phyloP scores from a whole-genome alignment of 495 filamentous ascomycete genomes.

The Penicillium antarcticum region DNA sequence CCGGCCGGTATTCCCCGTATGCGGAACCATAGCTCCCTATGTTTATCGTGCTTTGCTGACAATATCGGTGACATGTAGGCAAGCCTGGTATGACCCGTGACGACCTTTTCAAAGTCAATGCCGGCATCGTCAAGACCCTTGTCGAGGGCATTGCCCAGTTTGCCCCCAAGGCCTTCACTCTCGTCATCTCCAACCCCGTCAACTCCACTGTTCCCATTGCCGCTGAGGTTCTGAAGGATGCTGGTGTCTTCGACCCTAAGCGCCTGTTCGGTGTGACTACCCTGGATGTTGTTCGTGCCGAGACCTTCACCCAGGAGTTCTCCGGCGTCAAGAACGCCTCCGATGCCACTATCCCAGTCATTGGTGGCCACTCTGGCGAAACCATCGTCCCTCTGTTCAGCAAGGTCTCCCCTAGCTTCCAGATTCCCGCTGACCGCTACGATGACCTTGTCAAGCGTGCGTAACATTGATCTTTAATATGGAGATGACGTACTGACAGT shows the following conservation, averaged over 20 bases:
- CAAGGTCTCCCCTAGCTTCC: constrained; percentile 73
- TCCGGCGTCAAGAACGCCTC: constrained; percentile 77
- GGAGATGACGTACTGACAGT: constrained; percentile 4
- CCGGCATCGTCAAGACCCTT: constrained; percentile 86
- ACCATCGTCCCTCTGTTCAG: constrained; percentile 98
- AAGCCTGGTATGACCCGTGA: constrained; percentile 99
- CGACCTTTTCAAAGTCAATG: constrained; percentile 98
- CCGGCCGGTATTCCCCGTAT: constrained; percentile 95
- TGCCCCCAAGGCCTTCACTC: constrained; percentile 84
- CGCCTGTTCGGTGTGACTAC: constrained; percentile 98
- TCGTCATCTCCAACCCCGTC: constrained; percentile 98
- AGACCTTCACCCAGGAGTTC: constrained; percentile 90
- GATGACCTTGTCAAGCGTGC: constrained; percentile 81
- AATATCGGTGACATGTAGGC: constrained; percentile 48
- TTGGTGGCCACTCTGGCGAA: constrained; percentile 95
- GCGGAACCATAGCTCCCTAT: constrained; percentile 26
- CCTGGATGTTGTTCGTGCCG: constrained; percentile 94
- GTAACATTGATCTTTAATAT: constrained; percentile 16
- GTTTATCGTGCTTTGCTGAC: constrained; percentile 5
- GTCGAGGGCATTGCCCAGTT: constrained; percentile 81
- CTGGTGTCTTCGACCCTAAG: constrained; percentile 88
- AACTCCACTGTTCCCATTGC: constrained; percentile 99
- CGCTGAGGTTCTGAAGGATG: constrained; percentile 89
- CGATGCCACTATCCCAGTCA: constrained; percentile 80
- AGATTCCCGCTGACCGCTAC: constrained; percentile 82